A percentile compares a stretch with the other conserved stretches of the same genome.
Evolutionary conservation across 129 eudicot genomes (phyloP).

Genomic region (Saussurea involucrata): DNA sequence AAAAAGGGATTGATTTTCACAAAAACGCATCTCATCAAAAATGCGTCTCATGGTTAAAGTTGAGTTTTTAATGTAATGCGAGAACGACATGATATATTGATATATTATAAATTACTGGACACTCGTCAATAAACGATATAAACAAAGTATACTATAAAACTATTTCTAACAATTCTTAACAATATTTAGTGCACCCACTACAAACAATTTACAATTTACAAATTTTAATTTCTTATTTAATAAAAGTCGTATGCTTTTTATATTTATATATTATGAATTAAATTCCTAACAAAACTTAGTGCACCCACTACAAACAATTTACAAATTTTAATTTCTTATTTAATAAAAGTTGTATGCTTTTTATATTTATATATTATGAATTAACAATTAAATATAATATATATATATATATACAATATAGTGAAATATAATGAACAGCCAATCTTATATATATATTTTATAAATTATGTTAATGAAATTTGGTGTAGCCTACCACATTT

Average conservation of each 20-base stretch:
- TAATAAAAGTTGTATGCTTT: too few relatives aligned
- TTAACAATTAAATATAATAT: too few relatives aligned
- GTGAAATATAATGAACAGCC: background rate
- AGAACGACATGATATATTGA: background rate
- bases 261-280: background rate
- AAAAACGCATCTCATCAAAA: background rate
- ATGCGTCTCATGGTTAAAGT: background rate
- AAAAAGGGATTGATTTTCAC: background rate
- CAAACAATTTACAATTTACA: background rate
- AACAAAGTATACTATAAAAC: too few relatives aligned
- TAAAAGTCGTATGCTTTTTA: too few relatives aligned
- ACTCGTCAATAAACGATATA: background rate
- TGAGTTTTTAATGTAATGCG: background rate
- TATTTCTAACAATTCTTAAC: background rate
- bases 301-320: background rate
- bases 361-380: background rate
- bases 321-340: too few relatives aligned
- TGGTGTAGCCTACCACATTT: background rate
- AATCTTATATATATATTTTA: too few relatives aligned
- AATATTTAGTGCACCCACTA: background rate
- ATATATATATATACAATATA: too few relatives aligned
- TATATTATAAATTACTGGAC: too few relatives aligned
- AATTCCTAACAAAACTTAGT: background rate
- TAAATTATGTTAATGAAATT: too few relatives aligned
- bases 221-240: too few relatives aligned